Base-by-base conservation (phyloP, 441 rosid species). In the Adansonia gregorii region DNA sequence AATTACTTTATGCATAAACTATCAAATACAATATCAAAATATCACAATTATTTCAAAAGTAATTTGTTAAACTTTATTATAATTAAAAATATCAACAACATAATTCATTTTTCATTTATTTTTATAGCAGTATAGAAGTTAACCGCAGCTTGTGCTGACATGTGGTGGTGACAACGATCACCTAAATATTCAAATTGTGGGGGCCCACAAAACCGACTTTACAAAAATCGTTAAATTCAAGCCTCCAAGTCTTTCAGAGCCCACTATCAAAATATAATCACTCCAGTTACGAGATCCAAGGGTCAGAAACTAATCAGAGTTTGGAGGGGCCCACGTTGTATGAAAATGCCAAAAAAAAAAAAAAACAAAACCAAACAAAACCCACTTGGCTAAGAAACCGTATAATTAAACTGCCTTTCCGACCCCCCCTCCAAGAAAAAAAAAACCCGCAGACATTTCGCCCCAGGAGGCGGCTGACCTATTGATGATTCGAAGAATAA, bases 381-480 rank as follows among this genome's bases (percentile, higher is more conserved):
- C 67, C 67, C 41, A 61, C 67, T 61, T 61, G 66, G 41, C 41
- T 60, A 60, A 24, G 2, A 60, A 24, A 60, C 65, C 65, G 35
- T 31, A 31, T 31, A 39, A 31, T 31, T 5, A 39, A 39, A 39
- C 43, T 0, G 43, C 43, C 43, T 39, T 39, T 39, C 43, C 6
- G 43, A 1, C 43, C 6, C 35, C 35, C 35, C 35, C 31, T 2
- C 31, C 31, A 27, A 4, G 8, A 52, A 15, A 52, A 52, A 17
- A 49, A 17, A 11, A 75, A 14, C 12, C 55, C 35, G 35, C 35
- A 31, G 17, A 51, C 41, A 27, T 2, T 22, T 10, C 0, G 51
- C 4, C 55, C 58, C 15, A 35, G 66, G 76, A 74, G 83, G 86
- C 83, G 85, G 88, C 88, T 83, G 72, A 78, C 82, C 81, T 60